Base-by-base conservation (phyloP, 129 eudicot species). In the Deinandra increscens region DNA sequence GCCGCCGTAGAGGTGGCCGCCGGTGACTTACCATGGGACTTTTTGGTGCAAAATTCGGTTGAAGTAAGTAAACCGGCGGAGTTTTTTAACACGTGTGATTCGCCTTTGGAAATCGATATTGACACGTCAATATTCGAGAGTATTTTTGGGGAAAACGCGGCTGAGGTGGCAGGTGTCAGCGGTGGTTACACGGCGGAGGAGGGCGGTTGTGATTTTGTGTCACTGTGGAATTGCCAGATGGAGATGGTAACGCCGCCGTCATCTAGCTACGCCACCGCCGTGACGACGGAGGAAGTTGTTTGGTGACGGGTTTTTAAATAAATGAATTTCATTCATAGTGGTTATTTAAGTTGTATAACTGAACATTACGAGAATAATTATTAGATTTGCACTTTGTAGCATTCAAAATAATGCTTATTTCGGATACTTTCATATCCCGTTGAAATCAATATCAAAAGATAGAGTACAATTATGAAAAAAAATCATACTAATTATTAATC, bases 201-300 rank as follows among this genome's bases (percentile, higher is more conserved):
- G 39, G 66, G 13, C 9, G 67, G 37, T 20, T 29, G 56, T 54
- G 66, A 44, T 55, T 26, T 54, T 54, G 50, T 31, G 4, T 54
- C 73, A 1, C 73, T 66, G 19, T 55, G 66, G 66, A 66, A 55
- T 9, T 75, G 79, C 26, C 72, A 64, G 15, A 74, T 51, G 79
- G 73, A 75, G 36, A 55, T 66, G 12, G 73, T 55, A 13, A 55
- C 46, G 13, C 79, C 66, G 17, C 60, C 73, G 29, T 12, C 33
- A 55, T 53, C 38, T 18, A 75, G 13, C 60, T 75, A 75, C 66
- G 48, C 73, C 60, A 54, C 79, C 60, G 15, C 73, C 4, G 43
- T 66, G 18, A 75, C 60, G 17, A 75, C 67, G 36, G 79, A 66
- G 60, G 73, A 66, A 45, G 73, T 75, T 44, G 79, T 44, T 66